phyloP scores from a whole-genome alignment of 2,329 filamentous ascomycete species.

The Exophiala sp. region DNA sequence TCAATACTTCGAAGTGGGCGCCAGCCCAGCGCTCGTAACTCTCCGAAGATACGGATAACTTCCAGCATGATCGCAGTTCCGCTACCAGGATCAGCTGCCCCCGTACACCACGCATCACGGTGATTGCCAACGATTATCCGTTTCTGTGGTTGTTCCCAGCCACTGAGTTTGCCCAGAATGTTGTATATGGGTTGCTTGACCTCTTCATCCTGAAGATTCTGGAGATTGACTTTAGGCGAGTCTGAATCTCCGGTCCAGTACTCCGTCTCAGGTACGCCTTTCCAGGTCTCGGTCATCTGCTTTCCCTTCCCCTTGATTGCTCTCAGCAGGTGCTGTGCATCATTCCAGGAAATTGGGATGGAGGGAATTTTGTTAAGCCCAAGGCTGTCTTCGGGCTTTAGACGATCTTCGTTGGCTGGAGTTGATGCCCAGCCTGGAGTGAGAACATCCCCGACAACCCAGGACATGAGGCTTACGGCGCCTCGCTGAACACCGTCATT shows the following conservation, averaged over 20 bases:
- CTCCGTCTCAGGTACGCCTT: constrained; percentile 68
- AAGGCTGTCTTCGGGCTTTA: constrained; percentile 65
- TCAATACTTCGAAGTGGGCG: constrained; percentile 89
- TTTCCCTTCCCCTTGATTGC: constrained; percentile 72
- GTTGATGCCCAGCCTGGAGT: constrained; percentile 74
- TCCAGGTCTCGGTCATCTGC: constrained; percentile 67
- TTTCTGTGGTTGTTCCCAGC: constrained; percentile 79
- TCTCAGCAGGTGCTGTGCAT: constrained; percentile 76
- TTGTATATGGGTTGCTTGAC: constrained; percentile 87
- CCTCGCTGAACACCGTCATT: constrained; percentile 78
- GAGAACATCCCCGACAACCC: constrained; percentile 85
- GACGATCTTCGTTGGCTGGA: constrained; percentile 53
- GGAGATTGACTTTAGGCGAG: constrained; percentile 74
- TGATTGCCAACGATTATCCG: constrained; percentile 89
- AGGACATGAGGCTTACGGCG: constrained; percentile 74
- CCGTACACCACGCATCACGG: constrained; percentile 88
- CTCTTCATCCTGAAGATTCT: constrained; percentile 82
- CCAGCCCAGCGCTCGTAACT: constrained; percentile 75
- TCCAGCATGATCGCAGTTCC: constrained; percentile 91
- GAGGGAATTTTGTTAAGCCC: constrained; percentile 83
- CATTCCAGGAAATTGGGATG: constrained; percentile 82
- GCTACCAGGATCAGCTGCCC: constrained; percentile 78
- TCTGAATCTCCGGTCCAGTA: constrained; percentile 76
- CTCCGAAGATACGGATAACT: constrained; percentile 77
- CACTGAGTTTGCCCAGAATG: constrained; percentile 76